Evolutionary conservation across 441 rosid genomes (phyloP), one percentile per base, ranked within the genome.

Genomic region (Eutrema salsugineum): DNA sequence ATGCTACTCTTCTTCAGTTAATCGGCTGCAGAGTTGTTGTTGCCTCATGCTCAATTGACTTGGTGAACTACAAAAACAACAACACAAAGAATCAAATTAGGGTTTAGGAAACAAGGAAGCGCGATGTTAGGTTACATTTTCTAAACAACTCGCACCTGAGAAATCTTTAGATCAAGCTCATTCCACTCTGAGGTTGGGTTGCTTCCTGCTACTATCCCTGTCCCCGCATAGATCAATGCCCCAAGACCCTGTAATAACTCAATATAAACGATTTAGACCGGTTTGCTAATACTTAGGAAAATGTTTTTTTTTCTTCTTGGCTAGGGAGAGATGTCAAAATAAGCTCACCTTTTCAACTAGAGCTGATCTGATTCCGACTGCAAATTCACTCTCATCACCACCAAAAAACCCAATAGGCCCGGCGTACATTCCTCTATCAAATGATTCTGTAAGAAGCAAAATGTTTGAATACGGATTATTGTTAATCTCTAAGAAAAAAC

Each of bases 381-480:
- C 93, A 84, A 94, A 94, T 72, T 94, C 99, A 72, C 97, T 88
- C 81, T 91, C 99, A n/a, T 87, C 87, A 22, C 99, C 97, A 73
- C 99, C 97, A 78, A 94, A 90, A 95, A 94, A 94, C 6, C 99
- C 99, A 42, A 94, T 76, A 14, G 99, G 97, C 27, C 99, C 99
- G 49, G 99, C 99, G 74, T 86, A 94, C 97, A 94, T 94, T 77
- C 97, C 99, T 82, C 99, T 83, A 69, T 94, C 99, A 63, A 91
- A 94, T 76, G 83, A 75, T 77, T 94, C 99, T 94, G 84, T 2
- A 6, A 40, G 58, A 46, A 1, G 56, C 24, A 16, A 53, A 63
- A 79, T 44, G 44, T 50, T 69, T 62, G 30, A 36, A 48, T 72
- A 55, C 44, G 76, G 50, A 67, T 11, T 49, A 28, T 19, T 76